Base-by-base conservation (phyloP, 106 monocot species). In the Acorus calamus region DNA sequence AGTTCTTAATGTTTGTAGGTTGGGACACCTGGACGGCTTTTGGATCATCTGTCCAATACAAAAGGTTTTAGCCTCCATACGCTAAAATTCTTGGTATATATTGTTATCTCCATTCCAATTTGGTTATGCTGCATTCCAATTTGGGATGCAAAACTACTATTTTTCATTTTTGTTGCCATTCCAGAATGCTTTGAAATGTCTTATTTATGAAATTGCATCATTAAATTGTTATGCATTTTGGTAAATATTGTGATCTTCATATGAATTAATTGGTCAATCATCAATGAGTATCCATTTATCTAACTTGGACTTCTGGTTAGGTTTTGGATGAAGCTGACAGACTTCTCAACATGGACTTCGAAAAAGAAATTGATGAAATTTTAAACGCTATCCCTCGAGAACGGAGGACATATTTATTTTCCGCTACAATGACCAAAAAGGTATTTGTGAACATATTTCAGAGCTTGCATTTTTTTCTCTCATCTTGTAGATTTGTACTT, bases 341-440 rank as follows among this genome's bases (percentile, higher is more conserved):
- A 61, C 71, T 98, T 64, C 80, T 98, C 1, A 87, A 87, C 80
- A 69, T 79, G 69, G 96, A 98, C 50, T 98, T 98, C 79, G 91
- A 98, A 69, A 90, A 88, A 79, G 82, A 73, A 63, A 74, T 96
- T 61, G 87, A 89, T 75, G 90, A 96, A 11, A 96, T 96, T 51
- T 60, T 96, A 62, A 87, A 85, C 58, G 87, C 58, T 62, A 83
- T 98, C 56, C 91, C 96, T 65, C 67, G 83, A 65, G 96, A 98
- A 47, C 79, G 91, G 53, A 78, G 76, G 55, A 98, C 96, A 42
- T 98, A 74, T 47, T 66, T 98, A 8, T 98, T 98, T 70, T 98
- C 96, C 64, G 96, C 96, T 41, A 98, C 96, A 57, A 98, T 98
- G 96, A 98, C 91, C 2, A 91, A 88, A 60, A 98, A 98, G 91